These are phyloP conservation scores for Globisporangium iwayamae DNA, from an alignment of 352 stramenopile species.

Conservation along the genomic window DNA sequence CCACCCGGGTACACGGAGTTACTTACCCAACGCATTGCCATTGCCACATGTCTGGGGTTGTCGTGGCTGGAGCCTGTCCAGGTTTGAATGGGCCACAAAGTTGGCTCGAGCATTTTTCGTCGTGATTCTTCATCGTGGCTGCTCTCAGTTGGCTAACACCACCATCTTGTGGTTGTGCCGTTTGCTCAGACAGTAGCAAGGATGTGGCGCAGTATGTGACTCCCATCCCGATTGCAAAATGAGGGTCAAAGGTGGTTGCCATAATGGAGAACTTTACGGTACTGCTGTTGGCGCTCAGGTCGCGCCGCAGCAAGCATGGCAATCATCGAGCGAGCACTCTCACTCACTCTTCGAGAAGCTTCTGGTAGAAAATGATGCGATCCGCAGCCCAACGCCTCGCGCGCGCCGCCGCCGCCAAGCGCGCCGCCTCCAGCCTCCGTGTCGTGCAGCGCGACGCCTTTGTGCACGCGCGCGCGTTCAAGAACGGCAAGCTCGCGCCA, in stretches of 20 bases:
- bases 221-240: not conserved
- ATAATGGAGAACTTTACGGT: not conserved
- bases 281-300: conserved; percentile 2
- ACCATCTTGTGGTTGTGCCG: not conserved
- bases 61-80: not conserved
- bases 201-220: not conserved
- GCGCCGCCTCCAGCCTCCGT: conserved; percentile 13
- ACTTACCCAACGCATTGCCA: not conserved
- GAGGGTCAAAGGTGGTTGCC: not conserved
- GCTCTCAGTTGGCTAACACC: not conserved
- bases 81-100: too few species aligned
- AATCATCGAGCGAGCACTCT: conserved; percentile 1
- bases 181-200: not conserved
- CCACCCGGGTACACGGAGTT: not conserved
- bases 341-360: conserved; percentile 30
- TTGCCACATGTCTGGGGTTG: too few species aligned
- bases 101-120: too few species aligned
- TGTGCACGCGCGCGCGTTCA: conserved; percentile 15
- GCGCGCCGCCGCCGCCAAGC: conserved; percentile 24
- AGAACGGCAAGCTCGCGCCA: conserved; percentile 26
- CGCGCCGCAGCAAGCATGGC: not conserved
- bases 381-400: conserved; percentile 38
- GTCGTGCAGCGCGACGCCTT: conserved; percentile 9
- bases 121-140: not conserved
- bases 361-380: conserved; percentile 44